Base-by-base conservation (phyloP, 805 yeast genomes). In the Sugiyamaella mastotermitis region DNA sequence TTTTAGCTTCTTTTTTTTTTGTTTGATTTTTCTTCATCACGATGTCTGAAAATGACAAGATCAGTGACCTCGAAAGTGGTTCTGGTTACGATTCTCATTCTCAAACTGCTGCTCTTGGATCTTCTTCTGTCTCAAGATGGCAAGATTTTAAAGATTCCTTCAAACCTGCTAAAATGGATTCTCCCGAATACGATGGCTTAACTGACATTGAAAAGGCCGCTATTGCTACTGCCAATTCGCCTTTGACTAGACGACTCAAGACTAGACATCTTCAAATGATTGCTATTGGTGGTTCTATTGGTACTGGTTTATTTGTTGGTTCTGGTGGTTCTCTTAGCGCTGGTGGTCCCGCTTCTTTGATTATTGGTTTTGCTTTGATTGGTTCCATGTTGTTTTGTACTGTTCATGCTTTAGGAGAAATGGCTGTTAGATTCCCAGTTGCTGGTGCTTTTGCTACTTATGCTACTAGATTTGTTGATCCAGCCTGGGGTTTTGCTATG, bases 291-390 rank as follows among this genome's bases (percentile, higher is more conserved):
- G 82, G 85, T 23, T 76, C 81, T 48, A 76, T 80, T 35, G 90
- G 90, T 48, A 78, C 86, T 2, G 88, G 90, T 56, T 60, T 81
- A 40, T 74, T 82, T 47, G 78, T 82, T 35, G 86, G 87, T 49
- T 65, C 77, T 10, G 86, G 85, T 27, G 59, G 64, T 14, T 71
- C 82, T 2, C 66, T 82, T 46, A 55, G 60, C 22, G 58, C 63
- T 4, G 68, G 64, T 14, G 90, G 88, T 24, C 84, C 86, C 3
- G 83, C 70, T 4, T 72, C 74, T 35, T 48, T 72, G 25, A 60
- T 81, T 33, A 66, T 79, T 29, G 76, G 83, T 25, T 77, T 72
- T 53, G 61, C 71, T 26, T 56, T 76, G 31, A 72, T 80, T 58
- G 84, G 84, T 17, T 61, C 77, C 32, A 73, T 80, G 62, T 71